Percentiles rank a stretch among this genome's conserved stretches.
Conservation (phyloP, 495 filamentous ascomycete genomes). For the Talaromyces ruber region DNA sequence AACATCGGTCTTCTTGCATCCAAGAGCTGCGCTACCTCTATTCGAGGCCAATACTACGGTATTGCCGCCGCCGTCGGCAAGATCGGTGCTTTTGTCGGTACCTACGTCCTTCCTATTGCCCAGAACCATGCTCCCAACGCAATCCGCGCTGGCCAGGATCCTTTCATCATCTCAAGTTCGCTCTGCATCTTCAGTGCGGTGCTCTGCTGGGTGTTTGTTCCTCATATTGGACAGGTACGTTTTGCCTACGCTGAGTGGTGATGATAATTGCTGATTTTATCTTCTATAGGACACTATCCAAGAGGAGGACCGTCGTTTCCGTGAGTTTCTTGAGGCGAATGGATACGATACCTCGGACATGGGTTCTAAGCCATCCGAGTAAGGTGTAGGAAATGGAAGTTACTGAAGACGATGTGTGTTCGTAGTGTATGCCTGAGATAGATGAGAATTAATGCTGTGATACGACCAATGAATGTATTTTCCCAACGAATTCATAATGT, state of each 20-base stretch:
- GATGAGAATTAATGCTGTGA: not conserved
- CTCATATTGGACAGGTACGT: conserved; percentile 55
- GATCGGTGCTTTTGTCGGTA: conserved; percentile 86
- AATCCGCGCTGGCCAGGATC: conserved; percentile 61
- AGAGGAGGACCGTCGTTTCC: conserved; percentile 61
- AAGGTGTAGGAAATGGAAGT: not conserved
- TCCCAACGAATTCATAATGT: too few species aligned
- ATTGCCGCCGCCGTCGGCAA: conserved; percentile 78
- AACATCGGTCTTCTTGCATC: conserved; percentile 85
- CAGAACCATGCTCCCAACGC: conserved; percentile 53
- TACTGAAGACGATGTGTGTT: not conserved
- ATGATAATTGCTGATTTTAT: not conserved
- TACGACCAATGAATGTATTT: not conserved
- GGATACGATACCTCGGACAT: conserved; percentile 66
- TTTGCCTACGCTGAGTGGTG: not conserved
- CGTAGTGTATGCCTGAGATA: not conserved
- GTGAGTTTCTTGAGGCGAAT: conserved; percentile 53
- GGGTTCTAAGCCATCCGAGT: conserved; percentile 29
- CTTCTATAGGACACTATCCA: conserved; percentile 52
- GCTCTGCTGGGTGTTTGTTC: conserved; percentile 50
- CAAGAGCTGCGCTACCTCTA: conserved; percentile 78
- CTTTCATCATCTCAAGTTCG: conserved; percentile 64
- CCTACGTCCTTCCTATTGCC: conserved; percentile 70
- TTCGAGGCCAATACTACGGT: conserved; percentile 87
- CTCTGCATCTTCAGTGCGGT: conserved; percentile 56